A percentile compares a stretch with the other conserved stretches of the same genome.
phyloP scores from a whole-genome alignment of 1,284 basidiomycete genomes.

The Leucoagaricus sp. region DNA sequence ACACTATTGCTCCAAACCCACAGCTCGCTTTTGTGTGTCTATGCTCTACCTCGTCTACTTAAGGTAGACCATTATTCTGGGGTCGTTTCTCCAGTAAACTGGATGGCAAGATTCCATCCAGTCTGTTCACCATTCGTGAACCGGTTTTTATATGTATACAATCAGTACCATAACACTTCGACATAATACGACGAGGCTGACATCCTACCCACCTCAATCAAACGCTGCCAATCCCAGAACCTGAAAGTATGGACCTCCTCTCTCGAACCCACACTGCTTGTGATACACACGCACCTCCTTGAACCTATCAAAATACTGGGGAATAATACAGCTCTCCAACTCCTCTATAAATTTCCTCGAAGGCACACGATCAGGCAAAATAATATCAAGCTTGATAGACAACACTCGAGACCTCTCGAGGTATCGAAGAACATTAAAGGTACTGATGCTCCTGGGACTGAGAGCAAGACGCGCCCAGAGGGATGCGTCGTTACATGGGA shows the following conservation, averaged over 20 bases:
- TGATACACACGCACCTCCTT: background rate
- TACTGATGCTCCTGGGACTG: background rate
- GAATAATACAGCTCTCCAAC: background rate
- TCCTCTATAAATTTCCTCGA: background rate
- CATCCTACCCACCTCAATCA: background rate
- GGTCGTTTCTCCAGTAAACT: too few species aligned
- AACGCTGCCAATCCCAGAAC: background rate
- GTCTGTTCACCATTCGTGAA: too few species aligned
- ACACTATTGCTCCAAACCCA: background rate
- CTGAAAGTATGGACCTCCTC: background rate
- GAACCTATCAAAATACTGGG: background rate
- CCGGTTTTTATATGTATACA: too few species aligned
- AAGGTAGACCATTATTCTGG: too few species aligned
- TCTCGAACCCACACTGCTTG: background rate
- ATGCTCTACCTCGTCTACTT: too few species aligned
- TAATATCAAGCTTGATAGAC: background rate
- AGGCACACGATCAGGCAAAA: background rate
- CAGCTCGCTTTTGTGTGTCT: background rate
- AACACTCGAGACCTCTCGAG: background rate
- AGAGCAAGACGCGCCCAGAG: background rate
- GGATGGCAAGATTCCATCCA: too few species aligned
- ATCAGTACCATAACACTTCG: too few species aligned
- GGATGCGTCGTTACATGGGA: background rate
- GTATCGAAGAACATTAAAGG: background rate
- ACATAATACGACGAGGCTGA: background rate